Evolutionary conservation across 2,329 filamentous ascomycete species (phyloP).

Genomic region (Aureobasidium pullulans): DNA sequence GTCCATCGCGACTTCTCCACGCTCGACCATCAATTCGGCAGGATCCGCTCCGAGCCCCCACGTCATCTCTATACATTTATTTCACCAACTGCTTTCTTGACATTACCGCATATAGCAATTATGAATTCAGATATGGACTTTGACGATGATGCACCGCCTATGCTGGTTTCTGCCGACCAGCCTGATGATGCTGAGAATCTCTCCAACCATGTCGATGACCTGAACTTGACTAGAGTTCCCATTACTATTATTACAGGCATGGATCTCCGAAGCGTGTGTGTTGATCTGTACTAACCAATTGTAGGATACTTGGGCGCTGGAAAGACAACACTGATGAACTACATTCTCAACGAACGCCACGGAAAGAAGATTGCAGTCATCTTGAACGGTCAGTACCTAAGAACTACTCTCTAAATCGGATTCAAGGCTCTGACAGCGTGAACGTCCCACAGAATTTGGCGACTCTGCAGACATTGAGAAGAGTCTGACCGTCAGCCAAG

Average conservation of each 20-base stretch:
- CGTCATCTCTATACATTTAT: conserved; percentile 8
- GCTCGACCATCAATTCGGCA: neutral
- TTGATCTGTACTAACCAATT: neutral
- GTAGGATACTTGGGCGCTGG: conserved; percentile 88
- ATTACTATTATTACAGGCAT: conserved; percentile 78
- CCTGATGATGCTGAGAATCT: conserved; percentile 22
- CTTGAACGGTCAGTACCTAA: conserved; percentile 60
- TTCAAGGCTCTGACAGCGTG: conserved; percentile 10
- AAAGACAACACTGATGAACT: conserved; percentile 92
- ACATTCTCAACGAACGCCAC: conserved; percentile 89
- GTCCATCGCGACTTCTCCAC: neutral
- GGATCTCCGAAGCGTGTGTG: conserved; percentile 6
- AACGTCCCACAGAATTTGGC: conserved; percentile 27
- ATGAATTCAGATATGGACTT: conserved; percentile 46
- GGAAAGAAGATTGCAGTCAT: conserved; percentile 98
- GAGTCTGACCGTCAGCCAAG: conserved; percentile 78
- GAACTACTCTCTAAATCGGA: neutral
- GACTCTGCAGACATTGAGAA: conserved; percentile 84
- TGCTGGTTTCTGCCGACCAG: conserved; percentile 50
- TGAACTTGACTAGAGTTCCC: conserved; percentile 59
- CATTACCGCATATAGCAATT: neutral
- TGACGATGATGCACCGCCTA: conserved; percentile 56
- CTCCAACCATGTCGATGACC: conserved; percentile 39
- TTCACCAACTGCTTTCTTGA: neutral
- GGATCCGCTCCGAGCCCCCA: neutral